Base-by-base conservation (phyloP, 306 rosid genomes). In the Citrullus amarus region DNA sequence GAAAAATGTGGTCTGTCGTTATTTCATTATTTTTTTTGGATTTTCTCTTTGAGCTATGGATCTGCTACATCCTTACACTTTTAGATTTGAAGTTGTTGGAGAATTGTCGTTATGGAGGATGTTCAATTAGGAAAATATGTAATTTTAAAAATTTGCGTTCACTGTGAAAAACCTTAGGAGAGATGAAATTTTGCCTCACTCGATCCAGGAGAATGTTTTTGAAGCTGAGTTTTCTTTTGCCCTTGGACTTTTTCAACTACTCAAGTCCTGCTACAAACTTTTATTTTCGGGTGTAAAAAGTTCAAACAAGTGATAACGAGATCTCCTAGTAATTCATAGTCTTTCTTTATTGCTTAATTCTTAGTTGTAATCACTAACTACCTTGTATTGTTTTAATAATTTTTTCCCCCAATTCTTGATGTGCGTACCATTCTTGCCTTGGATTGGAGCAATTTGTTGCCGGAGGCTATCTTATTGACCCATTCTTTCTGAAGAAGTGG, bases 191-290 rank as follows among this genome's bases (percentile, higher is more conserved):
- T 43, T 68, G 17, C 54, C 54, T 68, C 12, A 41, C 36, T 70
- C 76, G 57, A 70, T 70, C 76, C 50, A 70, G 76, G 76, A 70
- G 16, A 44, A 13, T 70, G 56, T 72, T 28, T 28, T 30, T 72
- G 44, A 72, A 71, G 22, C 59, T 7, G 14, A 48, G 22, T 13
- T 48, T 72, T 72, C 14, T 50, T 71, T 48, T 72, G 6, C 0
- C 17, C 58, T 25, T 56, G 2, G 14, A 48, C 14, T 6, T 71
- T 41, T 22, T 46, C 57, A 43, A 48, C 6, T 36, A 34, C 48
- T 34, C 8, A 63, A 63, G 6, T 63, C 70, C 22, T 18, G 20
- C 57, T 15, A 16, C 57, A 53, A 53, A 17, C 20, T 16, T 53
- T 53, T 48, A 3, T 6, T 53, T 53, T 53, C 20, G 3, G 57